Base-by-base conservation (phyloP, 495 filamentous ascomycete species). In the Xylaria venustula region DNA sequence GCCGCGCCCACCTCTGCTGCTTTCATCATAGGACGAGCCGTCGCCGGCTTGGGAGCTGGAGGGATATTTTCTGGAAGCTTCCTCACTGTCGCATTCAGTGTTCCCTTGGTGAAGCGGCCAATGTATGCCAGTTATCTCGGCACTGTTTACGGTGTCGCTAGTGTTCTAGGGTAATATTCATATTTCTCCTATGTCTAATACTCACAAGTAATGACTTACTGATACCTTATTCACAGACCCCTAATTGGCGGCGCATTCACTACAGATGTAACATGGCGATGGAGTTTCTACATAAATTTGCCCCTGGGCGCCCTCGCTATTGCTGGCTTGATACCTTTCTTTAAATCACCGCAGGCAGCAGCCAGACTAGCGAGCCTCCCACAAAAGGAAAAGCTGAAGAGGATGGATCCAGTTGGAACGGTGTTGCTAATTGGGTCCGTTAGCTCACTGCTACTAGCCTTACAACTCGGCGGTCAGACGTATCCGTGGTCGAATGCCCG, bases 1-100 rank as follows among this genome's bases (percentile, higher is more conserved):
- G 78, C 77, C 7, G 83, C 84, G 5, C 85, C 83, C 0, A 82
- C 71, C 49, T 84, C 81, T 22, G 65, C 67, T 3, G 76, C 79
- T 14, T 71, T 87, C 32, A 87, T 87, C 50, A 61, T 84, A n/a
- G 83, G 85, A 3, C 78, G 84, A 40, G 83, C 83, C 36, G 71
- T 87, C 17, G 82, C 83, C 32, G 84, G 84, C 7, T 36, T 80
- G 28, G 83, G 81, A 0, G 72, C 75, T 2, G 76, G 78, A 7
- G 77, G 77, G 8, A 64, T 81, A 15, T 73, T 73, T 7, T 75
- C 73, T 0, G 78, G 78, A 0, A 53, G 68, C 5, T 71, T 76
- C 56, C 74, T 76, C 12, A 74, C 84, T 59, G 74, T 85, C 37
- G 77, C 73, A 23, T 71, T 79, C 54, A 55, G 72, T 0, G 73